Conservation (phyloP, 1,139 yeast species). For the Casaregolazyma lundiana region DNA sequence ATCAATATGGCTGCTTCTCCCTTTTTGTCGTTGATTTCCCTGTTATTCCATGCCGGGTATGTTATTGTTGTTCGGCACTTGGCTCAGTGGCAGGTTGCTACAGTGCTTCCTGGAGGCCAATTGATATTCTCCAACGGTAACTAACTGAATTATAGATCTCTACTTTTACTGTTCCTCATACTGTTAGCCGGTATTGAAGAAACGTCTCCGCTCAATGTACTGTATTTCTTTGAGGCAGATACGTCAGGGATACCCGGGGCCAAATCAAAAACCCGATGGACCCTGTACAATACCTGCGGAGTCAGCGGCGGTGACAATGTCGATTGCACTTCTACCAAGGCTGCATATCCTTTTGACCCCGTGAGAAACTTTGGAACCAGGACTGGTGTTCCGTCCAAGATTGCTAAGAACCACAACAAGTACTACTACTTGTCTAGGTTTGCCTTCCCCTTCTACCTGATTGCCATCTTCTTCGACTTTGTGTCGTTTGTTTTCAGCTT, state of each 20-base stretch:
- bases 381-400: slow-evolving; percentile 45
- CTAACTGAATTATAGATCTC: slow-evolving; percentile 34
- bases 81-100: neutral
- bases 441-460: slow-evolving; percentile 62
- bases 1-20: slow-evolving; percentile 19
- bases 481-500: slow-evolving; percentile 43
- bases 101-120: neutral
- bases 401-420: slow-evolving; percentile 42
- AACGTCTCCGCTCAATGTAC: slow-evolving; percentile 45
- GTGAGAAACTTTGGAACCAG: slow-evolving; percentile 47
- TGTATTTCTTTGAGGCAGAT: slow-evolving; percentile 70
- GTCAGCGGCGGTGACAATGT: slow-evolving; percentile 36
- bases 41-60: slow-evolving; percentile 26
- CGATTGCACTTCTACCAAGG: slow-evolving; percentile 44
- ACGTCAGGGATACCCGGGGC: slow-evolving; percentile 54
- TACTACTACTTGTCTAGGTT: slow-evolving; percentile 63
- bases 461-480: slow-evolving; percentile 54
- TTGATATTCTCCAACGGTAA: neutral
- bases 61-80: slow-evolving; percentile 8
- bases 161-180: slow-evolving; percentile 56
- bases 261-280: slow-evolving; percentile 56
- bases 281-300: slow-evolving; percentile 60
- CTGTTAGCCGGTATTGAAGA: slow-evolving; percentile 58
- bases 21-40: slow-evolving; percentile 16
- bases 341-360: slow-evolving; percentile 70